Evolutionary conservation across 495 filamentous ascomycete genomes (phyloP).

Genomic region (Polyplosphaeria fusca): DNA sequence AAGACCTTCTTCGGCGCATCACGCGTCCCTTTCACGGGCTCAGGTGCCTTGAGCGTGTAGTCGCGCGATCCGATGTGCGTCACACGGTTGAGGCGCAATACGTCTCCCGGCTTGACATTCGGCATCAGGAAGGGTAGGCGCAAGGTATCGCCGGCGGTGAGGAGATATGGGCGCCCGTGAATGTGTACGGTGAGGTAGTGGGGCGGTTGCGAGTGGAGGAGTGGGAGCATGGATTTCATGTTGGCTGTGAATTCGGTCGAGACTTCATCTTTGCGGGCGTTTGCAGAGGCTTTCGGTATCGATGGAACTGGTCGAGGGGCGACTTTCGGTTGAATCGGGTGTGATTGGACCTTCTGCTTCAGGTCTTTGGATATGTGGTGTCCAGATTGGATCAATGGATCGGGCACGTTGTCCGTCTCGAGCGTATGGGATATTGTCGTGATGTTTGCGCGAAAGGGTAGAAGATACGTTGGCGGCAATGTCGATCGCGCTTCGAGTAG

Average conservation of each 20-base stretch:
- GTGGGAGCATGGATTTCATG: slow-evolving; percentile 66
- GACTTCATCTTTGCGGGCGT: slow-evolving; percentile 38
- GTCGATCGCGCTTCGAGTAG: slow-evolving; percentile 36
- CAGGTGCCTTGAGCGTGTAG: slow-evolving; percentile 71
- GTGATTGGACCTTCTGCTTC: slow-evolving; percentile 1
- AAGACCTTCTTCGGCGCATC: slow-evolving; percentile 24
- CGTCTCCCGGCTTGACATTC: slow-evolving; percentile 73
- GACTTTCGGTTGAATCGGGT: slow-evolving; percentile 18
- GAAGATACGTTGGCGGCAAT: slow-evolving; percentile 42
- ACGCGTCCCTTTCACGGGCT: slow-evolving; percentile 48
- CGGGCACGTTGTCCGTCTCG: slow-evolving; percentile 33
- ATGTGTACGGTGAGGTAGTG: slow-evolving; percentile 89
- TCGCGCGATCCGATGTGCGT: slow-evolving; percentile 77
- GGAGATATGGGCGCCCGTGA: slow-evolving; percentile 83
- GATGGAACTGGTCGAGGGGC: slow-evolving; percentile 32
- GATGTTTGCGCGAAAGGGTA: slow-evolving; percentile 39
- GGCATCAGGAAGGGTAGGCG: slow-evolving; percentile 96
- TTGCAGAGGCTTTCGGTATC: slow-evolving; percentile 31
- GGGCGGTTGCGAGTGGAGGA: slow-evolving; percentile 69
- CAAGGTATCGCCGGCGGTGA: slow-evolving; percentile 78
- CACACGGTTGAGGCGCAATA: slow-evolving; percentile 82
- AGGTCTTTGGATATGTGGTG: slow-evolving; percentile 18
- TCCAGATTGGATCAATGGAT: slow-evolving; percentile 35
- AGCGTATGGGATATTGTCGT: slow-evolving; percentile 41
- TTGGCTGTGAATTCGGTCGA: slow-evolving; percentile 51